Evolutionary conservation across 1,139 yeast genomes (phyloP).

Genomic region (Casaregolazyma lundiana): DNA sequence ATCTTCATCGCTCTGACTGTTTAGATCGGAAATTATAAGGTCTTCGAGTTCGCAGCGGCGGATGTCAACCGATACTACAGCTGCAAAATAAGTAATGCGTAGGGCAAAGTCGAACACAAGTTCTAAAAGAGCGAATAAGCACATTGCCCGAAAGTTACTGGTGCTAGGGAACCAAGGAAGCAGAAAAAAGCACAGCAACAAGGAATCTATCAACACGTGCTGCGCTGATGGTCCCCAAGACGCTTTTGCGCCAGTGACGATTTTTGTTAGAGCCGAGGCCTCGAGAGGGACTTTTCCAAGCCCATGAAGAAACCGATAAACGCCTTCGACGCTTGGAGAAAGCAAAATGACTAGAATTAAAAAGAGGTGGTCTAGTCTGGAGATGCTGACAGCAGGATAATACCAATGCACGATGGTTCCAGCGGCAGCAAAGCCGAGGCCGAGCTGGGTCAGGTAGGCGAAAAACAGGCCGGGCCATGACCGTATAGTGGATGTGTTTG

Average conservation of each 20-base stretch:
- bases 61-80: conserved; percentile 63
- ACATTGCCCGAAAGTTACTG: conserved; percentile 36
- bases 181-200: conserved; percentile 24
- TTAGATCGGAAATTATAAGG: conserved; percentile 29
- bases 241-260: conserved; percentile 35
- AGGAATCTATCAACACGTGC: conserved; percentile 28
- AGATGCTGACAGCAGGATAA: conserved; percentile 27
- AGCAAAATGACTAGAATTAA: conserved; percentile 40
- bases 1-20: neutral
- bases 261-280: conserved; percentile 35
- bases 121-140: conserved; percentile 41
- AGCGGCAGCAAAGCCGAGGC: conserved; percentile 46
- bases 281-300: conserved; percentile 43
- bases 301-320: conserved; percentile 41
- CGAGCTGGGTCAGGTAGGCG: conserved; percentile 55
- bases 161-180: conserved; percentile 22
- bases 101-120: conserved; percentile 53
- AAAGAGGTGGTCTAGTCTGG: conserved; percentile 22
- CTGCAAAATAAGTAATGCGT: conserved; percentile 59
- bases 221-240: conserved; percentile 37
- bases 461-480: conserved; percentile 55
- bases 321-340: conserved; percentile 43
- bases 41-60: conserved; percentile 60
- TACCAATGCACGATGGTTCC: conserved; percentile 46
- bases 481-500: conserved; percentile 51